These are phyloP conservation scores for Sarocladium brachiariae DNA, from an alignment of 2,329 filamentous ascomycete species.

Conservation along the genomic window DNA sequence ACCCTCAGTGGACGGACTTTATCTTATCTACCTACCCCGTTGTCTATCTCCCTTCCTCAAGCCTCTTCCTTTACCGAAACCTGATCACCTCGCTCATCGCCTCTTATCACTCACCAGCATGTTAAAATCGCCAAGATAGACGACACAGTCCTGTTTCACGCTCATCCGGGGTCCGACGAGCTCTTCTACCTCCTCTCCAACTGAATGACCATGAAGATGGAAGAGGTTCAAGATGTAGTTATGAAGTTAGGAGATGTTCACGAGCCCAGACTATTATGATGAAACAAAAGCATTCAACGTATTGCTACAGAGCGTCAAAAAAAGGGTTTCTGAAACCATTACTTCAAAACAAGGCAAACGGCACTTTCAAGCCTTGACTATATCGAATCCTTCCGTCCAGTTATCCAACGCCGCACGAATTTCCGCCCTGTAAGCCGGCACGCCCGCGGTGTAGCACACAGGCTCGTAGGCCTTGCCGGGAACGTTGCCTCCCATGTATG, in stretches of 20 bases:
- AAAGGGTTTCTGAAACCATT: not conserved
- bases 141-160: slow-evolving; percentile 33
- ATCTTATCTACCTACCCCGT: too few species aligned
- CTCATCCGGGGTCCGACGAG: slow-evolving; percentile 33
- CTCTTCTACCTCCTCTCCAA: slow-evolving; percentile 32
- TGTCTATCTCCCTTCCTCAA: slow-evolving; percentile 18
- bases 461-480: slow-evolving; percentile 47
- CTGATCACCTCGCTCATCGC: slow-evolving; percentile 27
- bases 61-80: slow-evolving; percentile 21
- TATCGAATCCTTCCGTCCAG: slow-evolving; percentile 27
- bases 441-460: slow-evolving; percentile 38
- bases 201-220: slow-evolving; percentile 26
- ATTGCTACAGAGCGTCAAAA: not conserved
- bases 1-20: too few species aligned
- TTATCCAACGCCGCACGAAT: slow-evolving; percentile 26
- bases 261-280: slow-evolving; percentile 30
- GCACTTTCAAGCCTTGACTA: slow-evolving; percentile 17
- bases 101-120: slow-evolving; percentile 28
- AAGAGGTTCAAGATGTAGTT: slow-evolving; percentile 20
- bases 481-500: slow-evolving; percentile 50
- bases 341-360: too few species aligned
- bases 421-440: slow-evolving; percentile 26
- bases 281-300: slow-evolving; percentile 16
- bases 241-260: slow-evolving; percentile 27
- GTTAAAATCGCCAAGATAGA: slow-evolving; percentile 33